Percentiles rank a stretch among this genome's conserved stretches.
phyloP scores from a whole-genome alignment of 2,329 filamentous ascomycete genomes.

The Hypomyces perniciosus region DNA sequence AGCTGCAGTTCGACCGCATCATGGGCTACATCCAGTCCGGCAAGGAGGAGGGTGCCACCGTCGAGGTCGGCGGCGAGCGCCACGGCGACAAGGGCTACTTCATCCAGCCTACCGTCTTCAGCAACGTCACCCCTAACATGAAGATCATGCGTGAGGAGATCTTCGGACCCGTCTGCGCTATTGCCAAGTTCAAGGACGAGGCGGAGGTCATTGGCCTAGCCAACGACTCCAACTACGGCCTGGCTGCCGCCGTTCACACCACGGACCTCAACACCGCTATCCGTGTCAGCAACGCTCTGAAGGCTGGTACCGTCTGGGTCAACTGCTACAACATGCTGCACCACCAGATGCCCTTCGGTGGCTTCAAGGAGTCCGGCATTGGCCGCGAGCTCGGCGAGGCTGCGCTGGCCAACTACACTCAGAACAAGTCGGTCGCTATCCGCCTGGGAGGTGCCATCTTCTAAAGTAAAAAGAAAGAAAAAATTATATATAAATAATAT shows the following conservation, averaged over 20 bases:
- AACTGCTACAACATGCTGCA: slow-evolving; percentile 65
- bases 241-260: slow-evolving; percentile 80
- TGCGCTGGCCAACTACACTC: slow-evolving; percentile 60
- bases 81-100: slow-evolving; percentile 79
- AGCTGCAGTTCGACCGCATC: slow-evolving; percentile 83
- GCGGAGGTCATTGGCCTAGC: slow-evolving; percentile 69
- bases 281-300: slow-evolving; percentile 67
- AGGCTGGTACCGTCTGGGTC: slow-evolving; percentile 62
- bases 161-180: slow-evolving; percentile 79
- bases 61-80: slow-evolving; percentile 49
- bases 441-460: slow-evolving; percentile 20
- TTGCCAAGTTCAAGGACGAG: slow-evolving; percentile 80
- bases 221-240: slow-evolving; percentile 73
- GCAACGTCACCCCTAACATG: slow-evolving; percentile 73
- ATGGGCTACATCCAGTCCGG: slow-evolving; percentile 72
- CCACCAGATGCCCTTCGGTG: slow-evolving; percentile 62
- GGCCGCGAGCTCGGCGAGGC: slow-evolving; percentile 70
- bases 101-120: slow-evolving; percentile 88
- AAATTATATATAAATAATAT: not conserved
- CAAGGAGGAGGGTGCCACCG: slow-evolving; percentile 51
- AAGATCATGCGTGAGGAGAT: slow-evolving; percentile 92
- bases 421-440: slow-evolving; percentile 61
- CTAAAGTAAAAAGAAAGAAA: slow-evolving; percentile 2
- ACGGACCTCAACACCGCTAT: slow-evolving; percentile 75
- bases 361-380: slow-evolving; percentile 73